Evolutionary conservation across 441 rosid species (phyloP), one percentile per base, ranked within the genome.

Genomic region (Euphorbia schlechtendalii): DNA sequence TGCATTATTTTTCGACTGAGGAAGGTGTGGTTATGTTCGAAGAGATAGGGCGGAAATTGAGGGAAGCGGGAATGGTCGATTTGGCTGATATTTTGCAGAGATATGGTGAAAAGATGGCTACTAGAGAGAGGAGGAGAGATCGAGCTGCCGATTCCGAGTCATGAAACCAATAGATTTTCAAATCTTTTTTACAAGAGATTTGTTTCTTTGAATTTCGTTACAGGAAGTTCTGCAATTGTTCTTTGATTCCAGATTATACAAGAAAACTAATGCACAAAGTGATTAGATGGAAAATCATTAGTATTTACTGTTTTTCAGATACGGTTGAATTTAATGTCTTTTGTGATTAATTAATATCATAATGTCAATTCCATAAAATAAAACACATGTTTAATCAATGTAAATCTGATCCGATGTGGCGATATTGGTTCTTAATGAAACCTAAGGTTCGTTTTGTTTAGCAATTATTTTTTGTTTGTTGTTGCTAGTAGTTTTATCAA

Each of bases 51-150:
- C 80, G 86, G 83, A 87, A 85, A 74, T 68, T 87, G 56, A 84
- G 87, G 69, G 86, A 83, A 72, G 84, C 69, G 18, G 84, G 89
- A 14, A 66, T 80, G 78, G 72, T 82, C 63, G 96, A 92, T 84
- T 76, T 92, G 83, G 93, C 93, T 0, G 96, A 89, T 59, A 82
- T 92, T 73, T 79, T 89, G 18, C 72, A 81, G 70, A 84, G 96
- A 65, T 86, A 79, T 71, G 96, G 92, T 1, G 79, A 84, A 80
- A 92, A 89, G 73, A 92, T 92, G 98, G 80, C 93, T 27, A 86
- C 96, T 12, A 66, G 95, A 59, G 93, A 89, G 49, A 75, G 96
- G 76, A 84, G 98, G 75, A 86, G 87, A 77, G 71, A 78, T 17
- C 76, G 88, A 76, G 72, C 59, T 57, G 3, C 56, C 27, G 5